These are phyloP conservation scores for Periconia digitata DNA, from an alignment of 2,329 filamentous ascomycete species.

Conservation along the genomic window DNA sequence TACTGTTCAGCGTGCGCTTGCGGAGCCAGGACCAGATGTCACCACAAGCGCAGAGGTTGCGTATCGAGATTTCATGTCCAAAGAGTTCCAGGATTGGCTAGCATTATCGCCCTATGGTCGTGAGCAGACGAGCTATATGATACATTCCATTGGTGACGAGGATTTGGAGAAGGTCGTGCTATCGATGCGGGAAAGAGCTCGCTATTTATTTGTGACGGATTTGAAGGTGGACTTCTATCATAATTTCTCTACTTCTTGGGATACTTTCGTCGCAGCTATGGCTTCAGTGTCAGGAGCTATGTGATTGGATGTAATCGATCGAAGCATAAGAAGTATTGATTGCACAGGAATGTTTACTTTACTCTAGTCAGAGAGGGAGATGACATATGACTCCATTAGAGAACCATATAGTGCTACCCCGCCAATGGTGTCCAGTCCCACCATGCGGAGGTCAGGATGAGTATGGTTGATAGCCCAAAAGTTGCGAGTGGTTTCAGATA, in stretches of 20 bases:
- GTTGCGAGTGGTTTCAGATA: background rate
- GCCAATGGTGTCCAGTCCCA: background rate
- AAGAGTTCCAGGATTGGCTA: conserved; percentile 29
- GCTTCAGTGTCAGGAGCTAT: background rate
- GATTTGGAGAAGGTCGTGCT: conserved; percentile 14
- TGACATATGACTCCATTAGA: background rate
- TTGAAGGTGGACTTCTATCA: conserved; percentile 21
- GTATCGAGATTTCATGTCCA: conserved; percentile 17
- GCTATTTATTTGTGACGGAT: conserved; percentile 33
- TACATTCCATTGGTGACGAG: conserved; percentile 24
- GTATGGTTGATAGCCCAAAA: background rate
- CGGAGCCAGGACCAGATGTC: conserved; percentile 26
- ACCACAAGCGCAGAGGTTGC: conserved; percentile 28
- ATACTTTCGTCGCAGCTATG: conserved; percentile 21
- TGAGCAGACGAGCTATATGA: conserved; percentile 25
- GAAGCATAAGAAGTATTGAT: no score
- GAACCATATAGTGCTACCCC: background rate
- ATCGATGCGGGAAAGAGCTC: conserved; percentile 15
- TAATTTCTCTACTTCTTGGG: conserved; percentile 25
- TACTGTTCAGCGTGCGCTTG: conserved; percentile 21
- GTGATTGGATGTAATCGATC: background rate
- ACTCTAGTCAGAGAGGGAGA: no score
- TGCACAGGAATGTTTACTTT: background rate
- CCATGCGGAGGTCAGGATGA: background rate
- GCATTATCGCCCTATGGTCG: conserved; percentile 23